phyloP scores from a whole-genome alignment of 768 basidiomycete genomes.

The Russula dissimulans region DNA sequence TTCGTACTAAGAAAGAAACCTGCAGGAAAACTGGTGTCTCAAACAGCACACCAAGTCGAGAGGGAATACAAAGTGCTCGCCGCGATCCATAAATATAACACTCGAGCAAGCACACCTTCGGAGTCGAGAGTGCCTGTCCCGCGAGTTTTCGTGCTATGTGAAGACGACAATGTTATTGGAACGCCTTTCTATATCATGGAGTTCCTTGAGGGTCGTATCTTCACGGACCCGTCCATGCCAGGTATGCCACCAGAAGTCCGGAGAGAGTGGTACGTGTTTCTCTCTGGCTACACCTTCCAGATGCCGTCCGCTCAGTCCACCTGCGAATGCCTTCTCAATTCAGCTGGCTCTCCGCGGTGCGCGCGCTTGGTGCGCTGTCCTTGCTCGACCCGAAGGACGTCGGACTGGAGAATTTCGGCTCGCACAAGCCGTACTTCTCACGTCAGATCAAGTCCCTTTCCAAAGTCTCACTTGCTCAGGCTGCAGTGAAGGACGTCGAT shows the following conservation, averaged over 20 bases:
- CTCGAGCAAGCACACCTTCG: slow-evolving; percentile 37
- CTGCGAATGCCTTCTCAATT: not conserved
- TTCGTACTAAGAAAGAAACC: slow-evolving; percentile 94
- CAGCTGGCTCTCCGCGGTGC: slow-evolving; percentile 74
- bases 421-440: slow-evolving; percentile 77
- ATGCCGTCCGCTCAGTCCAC: not conserved
- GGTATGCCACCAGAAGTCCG: slow-evolving; percentile 54
- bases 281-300: not conserved
- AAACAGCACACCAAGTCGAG: slow-evolving; percentile 92
- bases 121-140: slow-evolving; percentile 71
- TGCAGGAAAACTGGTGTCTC: slow-evolving; percentile 73
- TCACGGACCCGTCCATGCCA: slow-evolving; percentile 74
- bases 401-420: slow-evolving; percentile 64
- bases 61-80: slow-evolving; percentile 79
- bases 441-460: slow-evolving; percentile 89
- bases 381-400: slow-evolving; percentile 54
- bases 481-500: slow-evolving; percentile 56
- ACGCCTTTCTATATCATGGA: slow-evolving; percentile 97
- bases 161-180: slow-evolving; percentile 68
- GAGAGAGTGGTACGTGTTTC: slow-evolving; percentile 53
- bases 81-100: slow-evolving; percentile 71
- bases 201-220: slow-evolving; percentile 88
- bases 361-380: slow-evolving; percentile 58
- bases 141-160: slow-evolving; percentile 73
- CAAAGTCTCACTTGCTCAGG: slow-evolving; percentile 72